Conservation (phyloP, 768 basidiomycete genomes). For the Tulasnella sp. region DNA sequence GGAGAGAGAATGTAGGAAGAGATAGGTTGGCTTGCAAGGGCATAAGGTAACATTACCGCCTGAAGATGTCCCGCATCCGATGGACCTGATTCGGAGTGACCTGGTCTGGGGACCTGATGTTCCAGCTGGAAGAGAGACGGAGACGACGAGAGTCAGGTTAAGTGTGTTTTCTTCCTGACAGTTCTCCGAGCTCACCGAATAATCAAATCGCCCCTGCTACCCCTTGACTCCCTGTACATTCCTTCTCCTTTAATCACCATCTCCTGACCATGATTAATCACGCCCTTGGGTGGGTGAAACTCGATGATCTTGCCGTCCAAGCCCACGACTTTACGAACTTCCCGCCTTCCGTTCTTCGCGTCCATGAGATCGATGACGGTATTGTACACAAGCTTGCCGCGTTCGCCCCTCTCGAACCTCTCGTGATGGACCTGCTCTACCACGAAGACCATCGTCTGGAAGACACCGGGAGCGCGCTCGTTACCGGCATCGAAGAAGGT, state of each 20-base stretch:
- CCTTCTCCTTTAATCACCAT: constrained; percentile 57
- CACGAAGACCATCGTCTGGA: constrained; percentile 65
- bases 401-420: constrained; percentile 49
- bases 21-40: no score
- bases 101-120: constrained; percentile 29
- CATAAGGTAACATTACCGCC: background rate
- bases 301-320: constrained; percentile 54
- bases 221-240: constrained; percentile 58
- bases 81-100: constrained; percentile 29
- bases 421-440: constrained; percentile 57
- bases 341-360: constrained; percentile 27
- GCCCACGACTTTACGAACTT: constrained; percentile 43
- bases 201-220: constrained; percentile 58
- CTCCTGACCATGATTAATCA: constrained; percentile 45
- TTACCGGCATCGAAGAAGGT: constrained; percentile 59
- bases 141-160: background rate
- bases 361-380: constrained; percentile 57
- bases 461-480: constrained; percentile 51
- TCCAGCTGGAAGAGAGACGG: constrained; percentile 28
- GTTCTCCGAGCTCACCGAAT: constrained; percentile 53
- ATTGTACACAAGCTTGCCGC: constrained; percentile 54
- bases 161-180: background rate
- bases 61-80: constrained; percentile 27
- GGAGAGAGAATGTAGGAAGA: no score
- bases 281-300: constrained; percentile 43